Evolutionary conservation across 2,329 filamentous ascomycete species (phyloP).

Genomic region (Fusarium sp.): DNA sequence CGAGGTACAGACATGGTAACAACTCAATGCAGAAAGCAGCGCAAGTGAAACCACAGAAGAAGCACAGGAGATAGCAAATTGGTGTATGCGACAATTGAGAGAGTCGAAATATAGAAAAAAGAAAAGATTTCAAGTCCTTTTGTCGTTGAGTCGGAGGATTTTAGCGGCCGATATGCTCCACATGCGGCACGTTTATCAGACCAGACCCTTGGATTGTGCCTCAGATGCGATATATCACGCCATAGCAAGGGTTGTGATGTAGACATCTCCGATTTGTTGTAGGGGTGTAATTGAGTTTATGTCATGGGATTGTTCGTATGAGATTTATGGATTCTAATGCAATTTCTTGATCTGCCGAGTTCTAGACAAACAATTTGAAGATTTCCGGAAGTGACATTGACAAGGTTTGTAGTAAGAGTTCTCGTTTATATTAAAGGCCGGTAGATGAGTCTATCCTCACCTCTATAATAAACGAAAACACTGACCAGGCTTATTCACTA

Average conservation of each 20-base stretch:
- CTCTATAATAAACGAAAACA: neutral
- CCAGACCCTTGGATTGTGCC: constrained; percentile 28
- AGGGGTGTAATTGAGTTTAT: neutral
- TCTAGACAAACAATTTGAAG: neutral
- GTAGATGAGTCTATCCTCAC: neutral
- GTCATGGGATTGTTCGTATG: neutral
- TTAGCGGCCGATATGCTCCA: constrained; percentile 32
- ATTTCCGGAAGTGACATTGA: neutral
- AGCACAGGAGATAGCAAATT: neutral
- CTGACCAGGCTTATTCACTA: neutral
- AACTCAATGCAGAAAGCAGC: neutral
- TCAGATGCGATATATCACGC: constrained; percentile 31
- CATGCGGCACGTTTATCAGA: neutral
- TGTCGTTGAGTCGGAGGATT: constrained; percentile 2
- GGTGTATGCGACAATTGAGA: neutral
- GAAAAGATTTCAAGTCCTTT: neutral
- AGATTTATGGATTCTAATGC: neutral
- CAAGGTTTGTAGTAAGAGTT: neutral
- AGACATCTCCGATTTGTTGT: neutral
- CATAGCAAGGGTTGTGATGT: constrained; percentile 12
- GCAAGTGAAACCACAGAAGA: neutral
- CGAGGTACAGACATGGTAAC: constrained; percentile 14
- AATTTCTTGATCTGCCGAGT: neutral
- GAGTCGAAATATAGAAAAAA: constrained; percentile 1
- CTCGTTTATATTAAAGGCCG: fast-evolving